Evolutionary conservation across 2,329 filamentous ascomycete species (phyloP), one percentile per base, ranked within the genome.

Genomic region (Lachnellula hyalina): DNA sequence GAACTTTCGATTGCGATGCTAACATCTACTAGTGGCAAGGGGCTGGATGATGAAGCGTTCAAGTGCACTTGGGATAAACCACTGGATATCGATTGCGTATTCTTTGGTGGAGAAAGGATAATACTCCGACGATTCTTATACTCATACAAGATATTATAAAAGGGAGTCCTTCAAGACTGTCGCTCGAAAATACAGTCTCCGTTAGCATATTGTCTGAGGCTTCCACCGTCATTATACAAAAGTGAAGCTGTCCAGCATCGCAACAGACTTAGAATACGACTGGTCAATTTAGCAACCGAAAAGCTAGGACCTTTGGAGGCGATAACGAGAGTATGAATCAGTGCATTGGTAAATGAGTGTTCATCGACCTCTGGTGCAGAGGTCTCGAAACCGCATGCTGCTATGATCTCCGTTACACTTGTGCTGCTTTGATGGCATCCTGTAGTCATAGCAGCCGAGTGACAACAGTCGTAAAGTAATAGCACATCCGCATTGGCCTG

Each of bases 381-480:
- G 9, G 35, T 28, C 36, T 53, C 51, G 19, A 28, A 53, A n/a
- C 35, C 51, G 19, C 51, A 53, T 11, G 51, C 47, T 12, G 41
- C 42, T 35, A 54, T 40, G 15, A 48, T 23, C 17, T 55, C 53
- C 19, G 48, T 51, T 2, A 55, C 49, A 28, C 35, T 17, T 12
- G 15, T 23, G 21, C n/a, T 17, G 17, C 25, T 41, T 38, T 42
- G 51, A 14, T 28, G 44, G n/a, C 14, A 48, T 15, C 21, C 42
- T 5, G 47, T 40, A 35, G 42, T 47, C 4, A 34, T 25, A 32
- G 49, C 21, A 8, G 53, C 44, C 7, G 53, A 51, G 32, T 51
- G 35, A 19, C 52, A 54, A n/a, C 52, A 40, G 32, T 54, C 47
- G n/a, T 32, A 51, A 7, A 53, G 46, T 3, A 53, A 23, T 9